phyloP scores from a whole-genome alignment of 768 basidiomycete genomes.

The Leucogyrophana mollusca region DNA sequence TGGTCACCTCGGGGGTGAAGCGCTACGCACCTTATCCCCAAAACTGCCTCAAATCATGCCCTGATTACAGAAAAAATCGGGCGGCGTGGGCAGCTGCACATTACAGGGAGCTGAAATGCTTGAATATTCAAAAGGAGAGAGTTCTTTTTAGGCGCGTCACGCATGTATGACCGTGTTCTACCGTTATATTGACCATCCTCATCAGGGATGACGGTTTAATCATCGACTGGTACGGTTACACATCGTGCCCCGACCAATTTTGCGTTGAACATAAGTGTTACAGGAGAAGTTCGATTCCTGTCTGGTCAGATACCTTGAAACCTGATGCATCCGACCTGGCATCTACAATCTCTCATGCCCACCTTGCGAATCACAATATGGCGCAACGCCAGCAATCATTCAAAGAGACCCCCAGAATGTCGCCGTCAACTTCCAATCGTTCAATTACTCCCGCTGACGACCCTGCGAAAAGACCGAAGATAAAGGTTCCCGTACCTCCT shows the following conservation, averaged over 20 bases:
- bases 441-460: conserved; percentile 2
- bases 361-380: conserved; percentile 17
- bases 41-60: conserved; percentile 19
- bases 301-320: conserved; percentile 30
- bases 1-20: conserved; percentile 25
- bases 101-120: conserved; percentile 15
- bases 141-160: conserved; percentile 24
- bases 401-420: background rate
- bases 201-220: conserved; percentile 28
- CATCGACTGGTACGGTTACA: conserved; percentile 25
- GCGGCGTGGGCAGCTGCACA: conserved; percentile 18
- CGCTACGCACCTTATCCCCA: conserved; percentile 26
- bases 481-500: conserved; percentile 19
- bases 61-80: conserved; percentile 18
- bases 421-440: background rate
- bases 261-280: conserved; percentile 1
- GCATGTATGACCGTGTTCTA: background rate
- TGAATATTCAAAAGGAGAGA: conserved; percentile 22
- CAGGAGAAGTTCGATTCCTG: conserved; percentile 29
- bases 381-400: conserved; percentile 9
- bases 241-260: background rate
- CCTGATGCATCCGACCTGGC: conserved; percentile 26
- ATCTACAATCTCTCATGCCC: conserved; percentile 21
- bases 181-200: background rate
- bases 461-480: conserved; percentile 3